A percentile compares a stretch with the other conserved stretches of the same genome.
Conservation (phyloP, 257 asterid genomes). For the Fraxinus americana region DNA sequence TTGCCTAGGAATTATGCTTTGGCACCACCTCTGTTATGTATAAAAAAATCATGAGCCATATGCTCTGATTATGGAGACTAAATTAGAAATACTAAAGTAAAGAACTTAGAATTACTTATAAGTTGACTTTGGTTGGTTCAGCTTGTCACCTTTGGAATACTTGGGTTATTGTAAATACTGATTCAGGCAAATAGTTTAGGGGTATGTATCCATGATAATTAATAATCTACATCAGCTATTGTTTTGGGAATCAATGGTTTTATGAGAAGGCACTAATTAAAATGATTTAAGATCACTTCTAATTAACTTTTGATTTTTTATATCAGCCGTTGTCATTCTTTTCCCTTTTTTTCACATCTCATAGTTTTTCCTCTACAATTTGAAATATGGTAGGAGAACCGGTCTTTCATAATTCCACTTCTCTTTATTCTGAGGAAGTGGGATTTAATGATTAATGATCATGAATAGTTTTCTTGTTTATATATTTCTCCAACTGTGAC, state of each 20-base stretch:
- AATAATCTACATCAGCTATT: neutral
- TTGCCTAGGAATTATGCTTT: conserved; percentile 1
- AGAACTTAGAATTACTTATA: neutral
- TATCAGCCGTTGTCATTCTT: neutral
- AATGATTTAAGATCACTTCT: neutral
- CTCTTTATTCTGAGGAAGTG: neutral
- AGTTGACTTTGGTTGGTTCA: neutral
- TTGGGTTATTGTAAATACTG: neutral
- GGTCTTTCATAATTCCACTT: neutral
- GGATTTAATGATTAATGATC: neutral
- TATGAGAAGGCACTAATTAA: neutral
- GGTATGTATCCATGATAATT: neutral
- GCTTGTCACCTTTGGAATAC: conserved; percentile 2
- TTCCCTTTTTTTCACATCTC: neutral
- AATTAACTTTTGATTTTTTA: neutral
- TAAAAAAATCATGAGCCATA: neutral
- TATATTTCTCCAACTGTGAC: neutral
- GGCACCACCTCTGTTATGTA: neutral
- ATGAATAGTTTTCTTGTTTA: neutral
- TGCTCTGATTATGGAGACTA: neutral
- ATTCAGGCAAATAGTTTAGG: neutral
- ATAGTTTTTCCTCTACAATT: neutral
- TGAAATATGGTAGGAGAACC: neutral
- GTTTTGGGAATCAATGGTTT: neutral
- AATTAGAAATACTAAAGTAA: neutral